These are phyloP conservation scores for Trichophyton benhamiae DNA, from an alignment of 2,329 filamentous ascomycete species.

Conservation along the genomic window DNA sequence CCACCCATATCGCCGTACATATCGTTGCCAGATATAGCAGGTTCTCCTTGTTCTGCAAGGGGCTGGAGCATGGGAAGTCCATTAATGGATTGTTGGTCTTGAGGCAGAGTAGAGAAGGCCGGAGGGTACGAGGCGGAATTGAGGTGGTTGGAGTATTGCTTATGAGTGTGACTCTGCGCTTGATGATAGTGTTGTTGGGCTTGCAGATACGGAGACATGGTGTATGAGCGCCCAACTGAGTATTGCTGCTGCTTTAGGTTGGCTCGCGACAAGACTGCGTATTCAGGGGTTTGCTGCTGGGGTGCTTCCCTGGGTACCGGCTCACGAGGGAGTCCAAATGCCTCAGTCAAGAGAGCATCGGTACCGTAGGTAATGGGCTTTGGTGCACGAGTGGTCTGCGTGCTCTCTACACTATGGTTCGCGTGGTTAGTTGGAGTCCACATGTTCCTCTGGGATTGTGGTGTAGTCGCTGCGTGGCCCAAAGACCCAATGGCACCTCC, in stretches of 20 bases:
- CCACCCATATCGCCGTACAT: background rate
- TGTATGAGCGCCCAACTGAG: background rate
- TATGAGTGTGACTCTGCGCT: background rate
- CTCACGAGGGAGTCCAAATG: slow-evolving; percentile 1
- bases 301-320: background rate
- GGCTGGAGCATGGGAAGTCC: background rate
- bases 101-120: background rate
- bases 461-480: background rate
- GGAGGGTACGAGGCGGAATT: background rate
- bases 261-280: background rate
- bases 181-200: background rate
- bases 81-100: background rate
- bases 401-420: background rate
- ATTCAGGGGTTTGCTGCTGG: background rate
- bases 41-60: background rate
- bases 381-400: background rate
- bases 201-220: background rate
- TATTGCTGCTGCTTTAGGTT: slow-evolving; percentile 3
- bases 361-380: background rate
- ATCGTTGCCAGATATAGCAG: background rate
- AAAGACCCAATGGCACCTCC: slow-evolving; percentile 41
- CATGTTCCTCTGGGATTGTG: background rate
- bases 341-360: background rate
- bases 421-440: background rate
- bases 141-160: background rate